phyloP scores from a whole-genome alignment of 768 basidiomycete genomes.

The Leccinum pellstonianum region DNA sequence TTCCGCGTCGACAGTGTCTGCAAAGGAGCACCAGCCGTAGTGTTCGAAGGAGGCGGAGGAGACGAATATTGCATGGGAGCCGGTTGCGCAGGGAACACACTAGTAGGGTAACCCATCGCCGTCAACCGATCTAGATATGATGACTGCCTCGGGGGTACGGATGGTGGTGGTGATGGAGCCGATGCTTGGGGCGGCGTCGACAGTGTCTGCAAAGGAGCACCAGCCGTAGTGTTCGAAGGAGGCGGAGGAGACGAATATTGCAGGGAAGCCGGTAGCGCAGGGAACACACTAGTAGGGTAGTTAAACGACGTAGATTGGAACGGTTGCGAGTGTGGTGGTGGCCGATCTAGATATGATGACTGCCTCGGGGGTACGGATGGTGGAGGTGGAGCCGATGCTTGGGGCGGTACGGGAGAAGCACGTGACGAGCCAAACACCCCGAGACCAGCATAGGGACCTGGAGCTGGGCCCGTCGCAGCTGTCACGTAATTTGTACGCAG shows the following conservation, averaged over 20 bases:
- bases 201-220: constrained; percentile 10
- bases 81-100: constrained; percentile 30
- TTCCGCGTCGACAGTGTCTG: constrained; percentile 23
- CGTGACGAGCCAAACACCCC: constrained; percentile 28
- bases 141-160: no score
- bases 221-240: constrained; percentile 6
- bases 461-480: constrained; percentile 24
- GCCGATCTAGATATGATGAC: no score
- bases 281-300: constrained; percentile 19
- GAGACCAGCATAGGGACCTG: constrained; percentile 38
- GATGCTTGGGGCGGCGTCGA: constrained; percentile 14
- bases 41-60: constrained; percentile 16
- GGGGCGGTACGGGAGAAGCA: constrained; percentile 9
- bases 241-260: constrained; percentile 23
- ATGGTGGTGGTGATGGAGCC: constrained; percentile 14
- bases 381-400: constrained; percentile 16
- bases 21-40: constrained; percentile 6
- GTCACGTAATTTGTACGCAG: constrained; percentile 1
- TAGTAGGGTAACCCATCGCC: constrained; percentile 13
- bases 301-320: neutral
- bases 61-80: constrained; percentile 27
- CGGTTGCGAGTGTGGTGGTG: neutral
- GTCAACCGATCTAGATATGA: no score
- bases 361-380: neutral
- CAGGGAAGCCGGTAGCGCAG: constrained; percentile 31